Percentiles rank a stretch among this genome's conserved stretches.
Conservation (phyloP, 768 basidiomycete genomes). For the Royoungia palumana region DNA sequence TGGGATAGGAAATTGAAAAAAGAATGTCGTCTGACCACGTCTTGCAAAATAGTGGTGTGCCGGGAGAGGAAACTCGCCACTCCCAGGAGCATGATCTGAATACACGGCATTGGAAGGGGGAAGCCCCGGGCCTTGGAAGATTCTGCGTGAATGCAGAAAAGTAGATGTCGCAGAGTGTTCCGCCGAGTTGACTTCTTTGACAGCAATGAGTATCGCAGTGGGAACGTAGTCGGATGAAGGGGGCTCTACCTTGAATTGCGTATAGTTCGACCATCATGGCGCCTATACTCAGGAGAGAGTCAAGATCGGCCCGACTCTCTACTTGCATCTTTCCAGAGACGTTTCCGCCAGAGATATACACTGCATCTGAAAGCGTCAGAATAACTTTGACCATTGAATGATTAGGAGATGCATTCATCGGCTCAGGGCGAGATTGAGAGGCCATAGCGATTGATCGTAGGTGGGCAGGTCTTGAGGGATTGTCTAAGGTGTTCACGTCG, state of each 20-base stretch:
- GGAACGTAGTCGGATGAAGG: neutral
- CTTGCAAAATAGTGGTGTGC: conserved; percentile 67
- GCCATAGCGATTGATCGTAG: conserved; percentile 20
- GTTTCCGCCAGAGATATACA: conserved; percentile 62
- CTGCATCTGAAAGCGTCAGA: conserved; percentile 52
- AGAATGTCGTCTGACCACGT: conserved; percentile 73
- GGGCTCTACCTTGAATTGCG: conserved; percentile 58
- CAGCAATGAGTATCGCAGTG: conserved; percentile 4
- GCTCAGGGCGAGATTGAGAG: conserved; percentile 42
- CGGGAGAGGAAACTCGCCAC: conserved; percentile 60
- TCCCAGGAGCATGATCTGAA: conserved; percentile 44
- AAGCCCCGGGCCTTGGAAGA: conserved; percentile 79
- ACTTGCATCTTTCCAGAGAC: conserved; percentile 77
- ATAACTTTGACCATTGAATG: conserved; percentile 78
- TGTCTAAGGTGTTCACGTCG: conserved; percentile 10
- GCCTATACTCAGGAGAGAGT: conserved; percentile 63
- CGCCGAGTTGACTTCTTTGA: conserved; percentile 66
- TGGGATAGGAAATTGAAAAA: conserved; percentile 76
- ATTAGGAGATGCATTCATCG: conserved; percentile 79
- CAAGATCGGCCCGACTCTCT: conserved; percentile 69
- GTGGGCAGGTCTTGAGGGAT: neutral
- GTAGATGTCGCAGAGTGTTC: conserved; percentile 80
- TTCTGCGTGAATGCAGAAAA: conserved; percentile 63
- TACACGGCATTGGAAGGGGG: conserved; percentile 84
- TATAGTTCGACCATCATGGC: conserved; percentile 76